A percentile compares a stretch with the other conserved stretches of the same genome.
Evolutionary conservation across 1,284 basidiomycete species (phyloP).

Genomic region (Boletus mariae): DNA sequence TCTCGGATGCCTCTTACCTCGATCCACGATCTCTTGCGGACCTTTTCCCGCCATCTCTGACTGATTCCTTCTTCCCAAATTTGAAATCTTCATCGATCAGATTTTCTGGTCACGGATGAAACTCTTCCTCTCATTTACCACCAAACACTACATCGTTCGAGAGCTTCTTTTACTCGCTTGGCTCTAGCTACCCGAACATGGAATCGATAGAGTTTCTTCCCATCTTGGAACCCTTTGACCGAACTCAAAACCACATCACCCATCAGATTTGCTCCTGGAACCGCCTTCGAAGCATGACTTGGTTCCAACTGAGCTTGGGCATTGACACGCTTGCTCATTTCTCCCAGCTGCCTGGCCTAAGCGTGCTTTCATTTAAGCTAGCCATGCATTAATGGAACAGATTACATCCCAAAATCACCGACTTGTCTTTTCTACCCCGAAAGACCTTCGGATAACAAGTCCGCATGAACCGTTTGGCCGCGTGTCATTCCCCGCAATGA

Average conservation of each 20-base stretch:
- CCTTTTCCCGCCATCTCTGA: too few species aligned
- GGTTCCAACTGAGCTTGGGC: too few species aligned
- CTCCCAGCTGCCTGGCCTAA: background rate
- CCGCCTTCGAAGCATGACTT: too few species aligned
- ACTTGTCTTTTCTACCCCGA: background rate
- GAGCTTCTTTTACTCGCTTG: background rate
- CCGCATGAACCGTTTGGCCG: background rate
- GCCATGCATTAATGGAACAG: background rate
- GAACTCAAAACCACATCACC: background rate
- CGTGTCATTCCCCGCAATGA: background rate
- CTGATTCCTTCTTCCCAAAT: too few species aligned
- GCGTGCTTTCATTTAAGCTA: background rate
- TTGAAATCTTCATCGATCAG: too few species aligned
- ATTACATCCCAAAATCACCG: too few species aligned
- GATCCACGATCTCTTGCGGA: too few species aligned
- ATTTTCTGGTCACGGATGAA: too few species aligned
- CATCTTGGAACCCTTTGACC: background rate
- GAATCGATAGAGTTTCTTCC: too few species aligned
- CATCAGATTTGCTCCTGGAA: background rate
- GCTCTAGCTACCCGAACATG: background rate
- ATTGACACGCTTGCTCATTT: background rate
- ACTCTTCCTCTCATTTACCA: too few species aligned
- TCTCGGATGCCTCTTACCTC: too few species aligned
- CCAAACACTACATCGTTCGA: background rate
- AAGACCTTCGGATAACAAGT: too few species aligned